phyloP scores from a whole-genome alignment of 2,329 filamentous ascomycete species.

The Fusarium buharicum region DNA sequence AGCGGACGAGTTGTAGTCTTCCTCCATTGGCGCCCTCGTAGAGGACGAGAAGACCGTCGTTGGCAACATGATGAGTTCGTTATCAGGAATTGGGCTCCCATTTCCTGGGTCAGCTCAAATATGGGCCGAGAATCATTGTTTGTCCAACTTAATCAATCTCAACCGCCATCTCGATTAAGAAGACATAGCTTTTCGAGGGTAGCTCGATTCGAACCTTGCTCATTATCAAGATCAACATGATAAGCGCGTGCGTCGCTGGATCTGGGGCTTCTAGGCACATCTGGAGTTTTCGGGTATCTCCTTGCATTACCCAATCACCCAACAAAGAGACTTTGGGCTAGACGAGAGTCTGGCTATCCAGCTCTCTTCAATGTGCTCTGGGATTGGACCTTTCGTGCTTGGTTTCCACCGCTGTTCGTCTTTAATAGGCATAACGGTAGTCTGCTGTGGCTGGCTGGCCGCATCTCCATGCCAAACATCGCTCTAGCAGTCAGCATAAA shows the following conservation, averaged over 20 bases:
- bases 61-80: neutral
- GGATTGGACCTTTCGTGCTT: conserved; percentile 9
- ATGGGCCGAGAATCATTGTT: neutral
- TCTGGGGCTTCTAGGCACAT: conserved; percentile 13
- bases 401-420: conserved; percentile 10
- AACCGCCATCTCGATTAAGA: neutral
- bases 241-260: neutral
- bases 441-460: conserved; percentile 33
- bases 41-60: neutral
- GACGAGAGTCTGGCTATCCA: neutral
- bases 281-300: conserved; percentile 9
- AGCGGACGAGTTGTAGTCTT: too few species aligned
- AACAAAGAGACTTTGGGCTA: conserved; percentile 10
- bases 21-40: too few species aligned
- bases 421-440: conserved; percentile 20
- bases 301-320: conserved; percentile 2
- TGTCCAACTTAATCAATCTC: neutral
- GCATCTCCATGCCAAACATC: conserved; percentile 19
- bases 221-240: conserved; percentile 1
- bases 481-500: neutral
- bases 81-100: neutral
- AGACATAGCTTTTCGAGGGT: neutral
- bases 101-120: conserved; percentile 2
- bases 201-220: conserved; percentile 1
- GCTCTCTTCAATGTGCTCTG: neutral